Evolutionary conservation across 2,329 filamentous ascomycete genomes (phyloP).

Genomic region (Bipolaris cookei): DNA sequence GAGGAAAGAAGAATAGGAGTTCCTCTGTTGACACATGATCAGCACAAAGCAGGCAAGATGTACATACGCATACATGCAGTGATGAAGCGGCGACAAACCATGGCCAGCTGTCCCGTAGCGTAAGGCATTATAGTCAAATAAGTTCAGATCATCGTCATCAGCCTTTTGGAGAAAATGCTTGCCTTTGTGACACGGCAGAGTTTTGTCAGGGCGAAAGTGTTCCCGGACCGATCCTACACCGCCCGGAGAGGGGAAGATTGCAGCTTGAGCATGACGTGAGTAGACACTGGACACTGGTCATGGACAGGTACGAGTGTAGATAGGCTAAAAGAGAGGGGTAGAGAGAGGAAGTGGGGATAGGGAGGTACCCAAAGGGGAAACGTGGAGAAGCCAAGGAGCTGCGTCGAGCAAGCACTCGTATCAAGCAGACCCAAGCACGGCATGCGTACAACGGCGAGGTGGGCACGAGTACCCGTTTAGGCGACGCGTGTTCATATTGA

Average conservation of each 20-base stretch:
- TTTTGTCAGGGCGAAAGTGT: neutral
- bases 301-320: neutral
- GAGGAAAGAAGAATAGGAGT: neutral
- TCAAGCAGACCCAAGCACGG: neutral
- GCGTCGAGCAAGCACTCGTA: neutral
- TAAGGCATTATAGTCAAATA: neutral
- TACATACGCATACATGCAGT: constrained; percentile 15
- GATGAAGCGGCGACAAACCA: neutral
- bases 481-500: constrained; percentile 1
- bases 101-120: neutral
- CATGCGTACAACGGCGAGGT: neutral
- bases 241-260: neutral
- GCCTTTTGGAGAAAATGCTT: neutral
- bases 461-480: neutral
- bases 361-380: neutral
- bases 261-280: neutral
- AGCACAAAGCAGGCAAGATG: neutral
- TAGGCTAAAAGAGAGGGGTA: neutral
- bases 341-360: neutral
- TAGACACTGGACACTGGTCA: neutral
- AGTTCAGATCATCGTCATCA: neutral
- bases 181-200: neutral
- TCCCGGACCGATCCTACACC: neutral
- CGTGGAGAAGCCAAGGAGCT: neutral
- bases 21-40: neutral